Evolutionary conservation across 441 rosid species (phyloP).

Genomic region (Brassica hybrid): DNA sequence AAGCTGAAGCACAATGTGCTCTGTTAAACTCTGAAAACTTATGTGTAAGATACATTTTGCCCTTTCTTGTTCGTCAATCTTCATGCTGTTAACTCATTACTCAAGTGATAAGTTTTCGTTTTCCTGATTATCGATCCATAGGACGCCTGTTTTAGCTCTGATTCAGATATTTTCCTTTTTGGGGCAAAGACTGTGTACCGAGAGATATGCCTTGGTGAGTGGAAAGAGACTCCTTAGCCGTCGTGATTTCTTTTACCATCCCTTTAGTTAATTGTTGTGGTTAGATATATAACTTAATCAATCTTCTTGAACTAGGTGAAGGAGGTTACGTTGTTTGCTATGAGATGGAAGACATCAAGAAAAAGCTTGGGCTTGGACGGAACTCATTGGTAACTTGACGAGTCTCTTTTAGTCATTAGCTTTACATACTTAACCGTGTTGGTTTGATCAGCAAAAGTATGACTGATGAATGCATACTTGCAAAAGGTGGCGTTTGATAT

Average conservation of each 20-base stretch:
- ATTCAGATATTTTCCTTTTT: constrained; percentile 92
- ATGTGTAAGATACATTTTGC: constrained; percentile 63
- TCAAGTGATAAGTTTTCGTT: neutral
- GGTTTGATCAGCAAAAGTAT: constrained; percentile 12
- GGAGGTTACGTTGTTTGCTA: constrained; percentile 86
- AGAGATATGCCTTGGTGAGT: constrained; percentile 85
- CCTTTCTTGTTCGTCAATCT: no score
- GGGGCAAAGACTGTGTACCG: constrained; percentile 94
- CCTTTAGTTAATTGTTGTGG: constrained; percentile 4
- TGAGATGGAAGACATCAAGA: constrained; percentile 88
- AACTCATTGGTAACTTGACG: constrained; percentile 75
- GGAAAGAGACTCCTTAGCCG: constrained; percentile 7
- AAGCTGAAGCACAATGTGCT: constrained; percentile 97
- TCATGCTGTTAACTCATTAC: neutral
- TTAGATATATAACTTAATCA: constrained; percentile 29
- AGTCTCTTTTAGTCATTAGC: constrained; percentile 28
- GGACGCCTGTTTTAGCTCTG: constrained; percentile 96
- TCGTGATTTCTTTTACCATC: constrained; percentile 22
- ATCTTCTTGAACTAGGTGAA: constrained; percentile 63
- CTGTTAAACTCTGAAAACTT: constrained; percentile 74
- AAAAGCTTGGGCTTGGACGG: constrained; percentile 86
- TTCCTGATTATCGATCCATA: constrained; percentile 40
- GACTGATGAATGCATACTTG: no score
- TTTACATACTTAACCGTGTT: constrained; percentile 4
- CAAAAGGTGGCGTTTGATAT: constrained; percentile 8